Conservation (phyloP, 2,329 filamentous ascomycete species). For the Eutypella sp. region DNA sequence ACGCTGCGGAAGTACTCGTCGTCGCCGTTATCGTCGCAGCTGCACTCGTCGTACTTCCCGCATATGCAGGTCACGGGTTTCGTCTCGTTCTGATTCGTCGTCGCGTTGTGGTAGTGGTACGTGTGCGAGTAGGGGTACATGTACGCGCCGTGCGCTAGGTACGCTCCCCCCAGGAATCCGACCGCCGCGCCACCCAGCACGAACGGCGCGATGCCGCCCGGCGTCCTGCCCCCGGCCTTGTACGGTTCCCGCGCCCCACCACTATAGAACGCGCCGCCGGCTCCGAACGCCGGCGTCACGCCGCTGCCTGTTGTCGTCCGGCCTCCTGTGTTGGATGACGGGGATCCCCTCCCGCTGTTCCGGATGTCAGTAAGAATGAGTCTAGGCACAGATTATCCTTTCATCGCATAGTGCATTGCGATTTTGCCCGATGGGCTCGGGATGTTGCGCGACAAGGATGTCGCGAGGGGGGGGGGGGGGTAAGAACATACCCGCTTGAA, state of each 20-base stretch:
- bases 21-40: slow-evolving; percentile 60
- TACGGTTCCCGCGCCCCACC: slow-evolving; percentile 63
- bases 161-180: slow-evolving; percentile 55
- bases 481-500: too few relatives aligned
- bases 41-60: slow-evolving; percentile 44
- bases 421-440: too few relatives aligned
- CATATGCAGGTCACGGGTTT: slow-evolving; percentile 60
- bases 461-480: too few relatives aligned
- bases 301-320: slow-evolving; percentile 55
- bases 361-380: slow-evolving; percentile 6
- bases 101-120: slow-evolving; percentile 45
- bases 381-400: too few relatives aligned
- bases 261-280: slow-evolving; percentile 58
- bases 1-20: slow-evolving; percentile 56
- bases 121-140: slow-evolving; percentile 47
- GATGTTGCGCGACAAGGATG: too few relatives aligned
- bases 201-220: slow-evolving; percentile 48
- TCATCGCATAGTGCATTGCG: too few relatives aligned
- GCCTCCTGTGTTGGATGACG: slow-evolving; percentile 41
- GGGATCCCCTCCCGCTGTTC: slow-evolving; percentile 22
- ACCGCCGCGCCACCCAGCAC: slow-evolving; percentile 44
- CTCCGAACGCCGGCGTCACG: slow-evolving; percentile 50
- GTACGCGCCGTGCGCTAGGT: slow-evolving; percentile 50
- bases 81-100: slow-evolving; percentile 50
- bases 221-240: slow-evolving; percentile 42